Conservation (phyloP, 345 rosid genomes). For the Hibiscus trionum region DNA sequence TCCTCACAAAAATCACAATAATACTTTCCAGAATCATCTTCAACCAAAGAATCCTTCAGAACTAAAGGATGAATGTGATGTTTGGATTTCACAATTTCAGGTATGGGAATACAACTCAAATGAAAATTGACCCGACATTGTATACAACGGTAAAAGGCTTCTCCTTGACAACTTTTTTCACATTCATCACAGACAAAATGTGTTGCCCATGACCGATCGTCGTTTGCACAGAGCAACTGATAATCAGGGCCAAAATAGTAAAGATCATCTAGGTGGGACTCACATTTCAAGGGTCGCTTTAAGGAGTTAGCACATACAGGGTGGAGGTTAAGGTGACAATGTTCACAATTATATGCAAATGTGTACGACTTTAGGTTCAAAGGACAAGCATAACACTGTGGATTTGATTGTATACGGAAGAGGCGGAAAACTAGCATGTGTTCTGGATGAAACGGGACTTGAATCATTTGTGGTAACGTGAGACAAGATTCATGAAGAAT, state of each 20-base stretch:
- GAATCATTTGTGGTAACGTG: too few species aligned
- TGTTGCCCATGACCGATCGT: fast-evolving
- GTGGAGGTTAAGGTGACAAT: not conserved
- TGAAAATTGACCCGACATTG: not conserved
- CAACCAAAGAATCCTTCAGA: not conserved
- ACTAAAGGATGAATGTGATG: not conserved
- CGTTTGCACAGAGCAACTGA: not conserved
- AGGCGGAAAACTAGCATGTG: too few species aligned
- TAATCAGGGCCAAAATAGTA: not conserved
- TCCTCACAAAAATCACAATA: not conserved
- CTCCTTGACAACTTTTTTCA: not conserved
- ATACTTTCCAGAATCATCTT: not conserved
- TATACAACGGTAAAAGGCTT: not conserved
- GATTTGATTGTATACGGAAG: too few species aligned
- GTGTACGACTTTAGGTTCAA: too few species aligned
- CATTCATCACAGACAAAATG: not conserved
- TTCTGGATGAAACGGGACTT: too few species aligned
- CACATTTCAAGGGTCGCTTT: not conserved
- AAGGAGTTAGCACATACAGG: not conserved
- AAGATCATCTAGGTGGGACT: not conserved
- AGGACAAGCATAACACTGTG: too few species aligned
- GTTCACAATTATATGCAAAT: too few species aligned
- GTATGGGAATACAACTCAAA: not conserved
- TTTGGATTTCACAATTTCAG: not conserved
- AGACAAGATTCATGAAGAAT: too few species aligned